Conservation (phyloP, 805 yeast genomes). For the Candida oleophila region DNA sequence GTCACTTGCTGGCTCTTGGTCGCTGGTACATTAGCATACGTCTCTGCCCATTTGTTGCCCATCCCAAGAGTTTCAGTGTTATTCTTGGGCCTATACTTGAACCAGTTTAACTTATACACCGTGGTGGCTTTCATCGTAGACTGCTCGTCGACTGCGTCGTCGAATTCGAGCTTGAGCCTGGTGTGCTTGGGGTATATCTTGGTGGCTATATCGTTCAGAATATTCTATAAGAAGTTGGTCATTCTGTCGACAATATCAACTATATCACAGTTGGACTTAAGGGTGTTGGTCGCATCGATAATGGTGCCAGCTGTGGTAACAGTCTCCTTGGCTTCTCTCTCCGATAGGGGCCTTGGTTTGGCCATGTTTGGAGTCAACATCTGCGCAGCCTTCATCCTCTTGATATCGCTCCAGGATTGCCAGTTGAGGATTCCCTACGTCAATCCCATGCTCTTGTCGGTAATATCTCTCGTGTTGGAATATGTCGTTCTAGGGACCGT, state of each 20-base stretch:
- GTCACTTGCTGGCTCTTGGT: conserved; percentile 15
- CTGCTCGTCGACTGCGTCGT: conserved; percentile 10
- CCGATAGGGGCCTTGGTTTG: not conserved
- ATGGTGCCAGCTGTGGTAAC: conserved; percentile 6
- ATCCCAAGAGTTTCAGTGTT: conserved; percentile 24
- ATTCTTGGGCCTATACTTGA: conserved; percentile 28
- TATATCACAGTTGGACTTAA: not conserved
- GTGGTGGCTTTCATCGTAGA: conserved; percentile 27
- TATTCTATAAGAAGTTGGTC: conserved; percentile 8
- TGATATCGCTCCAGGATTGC: conserved; percentile 24
- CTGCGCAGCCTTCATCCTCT: conserved; percentile 23
- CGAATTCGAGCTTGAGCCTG: not conserved
- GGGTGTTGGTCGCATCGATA: not conserved
- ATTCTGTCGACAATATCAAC: not conserved
- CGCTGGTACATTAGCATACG: conserved; percentile 19
- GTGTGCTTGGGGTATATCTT: conserved; percentile 17
- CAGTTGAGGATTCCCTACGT: conserved; percentile 14
- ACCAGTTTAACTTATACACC: conserved; percentile 29
- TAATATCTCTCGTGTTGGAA: conserved; percentile 18
- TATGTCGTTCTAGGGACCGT: conserved; percentile 16
- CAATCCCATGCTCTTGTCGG: conserved; percentile 17
- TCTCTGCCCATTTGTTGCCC: conserved; percentile 23
- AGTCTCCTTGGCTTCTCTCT: conserved; percentile 6
- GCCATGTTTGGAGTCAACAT: conserved; percentile 23
- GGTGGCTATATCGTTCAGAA: conserved; percentile 14